phyloP scores from a whole-genome alignment of 2,329 filamentous ascomycete genomes.

The Cladosporium phlei region DNA sequence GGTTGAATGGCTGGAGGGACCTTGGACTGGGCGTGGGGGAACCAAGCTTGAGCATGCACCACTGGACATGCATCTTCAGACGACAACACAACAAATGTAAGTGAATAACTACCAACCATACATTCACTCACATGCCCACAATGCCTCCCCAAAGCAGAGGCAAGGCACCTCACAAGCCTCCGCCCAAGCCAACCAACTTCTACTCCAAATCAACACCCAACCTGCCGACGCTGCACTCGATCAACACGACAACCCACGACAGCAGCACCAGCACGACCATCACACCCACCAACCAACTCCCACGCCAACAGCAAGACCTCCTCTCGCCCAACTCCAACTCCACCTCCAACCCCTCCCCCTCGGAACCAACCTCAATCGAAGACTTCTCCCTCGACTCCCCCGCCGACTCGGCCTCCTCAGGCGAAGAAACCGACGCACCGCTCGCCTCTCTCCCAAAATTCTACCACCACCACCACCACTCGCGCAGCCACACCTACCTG shows the following conservation, averaged over 20 bases:
- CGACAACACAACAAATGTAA: not conserved
- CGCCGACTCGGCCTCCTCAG: slow-evolving; percentile 25
- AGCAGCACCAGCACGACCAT: slow-evolving; percentile 17
- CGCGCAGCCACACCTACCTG: slow-evolving; percentile 43
- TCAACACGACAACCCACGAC: slow-evolving; percentile 17
- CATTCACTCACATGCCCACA: too few species aligned
- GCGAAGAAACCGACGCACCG: slow-evolving; percentile 28
- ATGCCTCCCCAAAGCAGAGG: slow-evolving; percentile 45
- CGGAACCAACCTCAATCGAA: slow-evolving; percentile 36
- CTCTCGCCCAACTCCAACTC: slow-evolving; percentile 21
- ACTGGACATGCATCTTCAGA: too few species aligned
- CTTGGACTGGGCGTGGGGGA: too few species aligned
- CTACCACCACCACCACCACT: slow-evolving; percentile 36
- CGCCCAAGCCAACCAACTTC: slow-evolving; percentile 34
- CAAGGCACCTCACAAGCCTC: slow-evolving; percentile 18
- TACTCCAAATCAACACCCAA: slow-evolving; percentile 47
- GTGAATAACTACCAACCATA: not conserved
- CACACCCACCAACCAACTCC: slow-evolving; percentile 14
- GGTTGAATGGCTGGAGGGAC: too few species aligned
- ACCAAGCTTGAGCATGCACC: too few species aligned
- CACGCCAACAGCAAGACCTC: slow-evolving; percentile 8
- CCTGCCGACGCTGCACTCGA: slow-evolving; percentile 38
- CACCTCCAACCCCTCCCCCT: slow-evolving; percentile 31
- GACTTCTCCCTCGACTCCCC: slow-evolving; percentile 35
- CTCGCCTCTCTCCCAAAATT: slow-evolving; percentile 26